Conservation (phyloP, 1,284 basidiomycete genomes). For the Melanopsichium pennsylvanicum region DNA sequence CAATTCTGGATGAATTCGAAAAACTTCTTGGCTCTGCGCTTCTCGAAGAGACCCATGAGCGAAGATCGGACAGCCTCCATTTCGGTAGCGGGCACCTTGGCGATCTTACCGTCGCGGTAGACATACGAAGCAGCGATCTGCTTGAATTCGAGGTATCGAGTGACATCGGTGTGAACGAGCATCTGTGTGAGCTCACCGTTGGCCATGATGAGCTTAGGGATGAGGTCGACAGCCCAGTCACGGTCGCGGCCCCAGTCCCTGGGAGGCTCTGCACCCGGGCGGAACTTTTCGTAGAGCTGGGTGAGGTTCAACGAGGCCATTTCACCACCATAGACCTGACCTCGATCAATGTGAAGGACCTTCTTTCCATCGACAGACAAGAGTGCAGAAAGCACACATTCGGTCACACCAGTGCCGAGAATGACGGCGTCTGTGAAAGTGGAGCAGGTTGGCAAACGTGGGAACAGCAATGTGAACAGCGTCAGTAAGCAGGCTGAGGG, state of each 20-base stretch:
- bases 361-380: slow-evolving; percentile 99
- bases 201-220: slow-evolving; percentile 79
- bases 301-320: slow-evolving; percentile 96
- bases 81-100: slow-evolving; percentile 97
- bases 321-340: slow-evolving; percentile 98
- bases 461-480: not conserved
- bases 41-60: slow-evolving; percentile 98
- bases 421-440: slow-evolving; percentile 58
- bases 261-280: slow-evolving; percentile 67
- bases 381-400: slow-evolving; percentile 88
- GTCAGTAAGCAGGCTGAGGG: not conserved
- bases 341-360: slow-evolving; percentile 98
- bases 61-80: slow-evolving; percentile 94
- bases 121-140: slow-evolving; percentile 99
- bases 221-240: slow-evolving; percentile 65
- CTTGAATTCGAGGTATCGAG: slow-evolving; percentile 99
- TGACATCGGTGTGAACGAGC: slow-evolving; percentile 98
- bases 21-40: slow-evolving; percentile 97
- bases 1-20: slow-evolving; percentile 96
- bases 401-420: slow-evolving; percentile 89
- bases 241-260: slow-evolving; percentile 69
- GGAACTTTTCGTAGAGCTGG: slow-evolving; percentile 97
- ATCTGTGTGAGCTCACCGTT: slow-evolving; percentile 98
- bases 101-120: slow-evolving; percentile 94
- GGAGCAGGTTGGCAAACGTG: not conserved